Evolutionary conservation across 805 yeast species (phyloP).

Genomic region (Kodamaea lidongshanica): DNA sequence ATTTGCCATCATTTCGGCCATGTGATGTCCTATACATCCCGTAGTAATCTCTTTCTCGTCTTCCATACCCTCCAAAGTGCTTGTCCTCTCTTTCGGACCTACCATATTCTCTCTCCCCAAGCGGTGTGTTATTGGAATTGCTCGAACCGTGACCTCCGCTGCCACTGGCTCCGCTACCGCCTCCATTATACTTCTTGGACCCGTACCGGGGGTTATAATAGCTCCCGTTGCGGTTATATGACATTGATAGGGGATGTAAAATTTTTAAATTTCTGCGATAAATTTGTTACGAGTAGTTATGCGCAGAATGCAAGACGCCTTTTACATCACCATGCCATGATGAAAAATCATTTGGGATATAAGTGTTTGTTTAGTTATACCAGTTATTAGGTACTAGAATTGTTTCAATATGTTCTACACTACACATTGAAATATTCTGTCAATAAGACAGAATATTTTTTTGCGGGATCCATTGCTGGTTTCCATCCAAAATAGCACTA

Average conservation of each 20-base stretch:
- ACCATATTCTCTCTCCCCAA: not conserved
- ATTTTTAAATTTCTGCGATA: too few species aligned
- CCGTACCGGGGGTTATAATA: conserved; percentile 13
- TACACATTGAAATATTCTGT: too few species aligned
- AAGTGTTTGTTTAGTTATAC: too few species aligned
- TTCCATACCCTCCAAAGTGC: conserved; percentile 4
- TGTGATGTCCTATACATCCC: conserved; percentile 10
- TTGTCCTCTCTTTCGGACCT: conserved; percentile 1
- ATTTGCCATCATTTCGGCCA: conserved; percentile 10
- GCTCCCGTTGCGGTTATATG: conserved; percentile 12
- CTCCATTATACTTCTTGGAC: conserved; percentile 8
- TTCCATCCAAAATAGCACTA: too few species aligned
- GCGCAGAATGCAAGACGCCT: too few species aligned
- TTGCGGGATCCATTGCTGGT: too few species aligned
- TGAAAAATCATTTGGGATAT: too few species aligned
- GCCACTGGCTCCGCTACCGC: conserved; percentile 3
- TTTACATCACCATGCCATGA: too few species aligned
- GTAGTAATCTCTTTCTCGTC: conserved; percentile 13
- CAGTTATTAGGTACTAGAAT: too few species aligned
- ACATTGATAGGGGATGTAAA: conserved; percentile 9
- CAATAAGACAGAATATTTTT: too few species aligned
- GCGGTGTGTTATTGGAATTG: conserved; percentile 1
- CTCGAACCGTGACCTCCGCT: not conserved
- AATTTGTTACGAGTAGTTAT: too few species aligned
- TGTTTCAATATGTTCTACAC: too few species aligned